A percentile compares a stretch with the other conserved stretches of the same genome.
Evolutionary conservation across 106 monocot species (phyloP).

Genomic region (Vanilla planifolia): DNA sequence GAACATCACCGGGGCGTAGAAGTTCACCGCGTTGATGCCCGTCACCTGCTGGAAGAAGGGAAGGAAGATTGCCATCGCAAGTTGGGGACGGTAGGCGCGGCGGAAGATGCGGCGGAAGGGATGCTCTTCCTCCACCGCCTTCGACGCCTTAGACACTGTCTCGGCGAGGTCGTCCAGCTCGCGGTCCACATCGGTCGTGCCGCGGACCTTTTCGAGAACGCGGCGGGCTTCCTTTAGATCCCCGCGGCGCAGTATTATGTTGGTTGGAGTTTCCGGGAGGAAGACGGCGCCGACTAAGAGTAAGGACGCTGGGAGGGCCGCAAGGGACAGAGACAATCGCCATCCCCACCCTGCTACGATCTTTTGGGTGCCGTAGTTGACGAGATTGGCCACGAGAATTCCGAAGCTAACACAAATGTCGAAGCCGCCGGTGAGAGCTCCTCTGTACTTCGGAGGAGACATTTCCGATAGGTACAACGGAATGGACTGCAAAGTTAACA

Average conservation of each 20-base stretch:
- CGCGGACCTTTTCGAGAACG: conserved; percentile 40
- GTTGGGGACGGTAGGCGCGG: conserved; percentile 33
- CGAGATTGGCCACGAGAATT: conserved; percentile 22
- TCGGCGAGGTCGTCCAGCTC: conserved; percentile 31
- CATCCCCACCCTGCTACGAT: conserved; percentile 25
- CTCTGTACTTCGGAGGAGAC: conserved; percentile 27
- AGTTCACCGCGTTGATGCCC: conserved; percentile 60
- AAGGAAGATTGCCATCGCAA: conserved; percentile 37
- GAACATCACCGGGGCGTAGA: conserved; percentile 36
- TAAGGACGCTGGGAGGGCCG: conserved; percentile 21
- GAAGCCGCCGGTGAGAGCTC: conserved; percentile 29
- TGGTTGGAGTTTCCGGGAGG: conserved; percentile 39
- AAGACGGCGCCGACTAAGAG: conserved; percentile 22
- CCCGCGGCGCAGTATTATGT: conserved; percentile 32
- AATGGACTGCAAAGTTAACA: conserved; percentile 22
- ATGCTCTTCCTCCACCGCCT: background rate
- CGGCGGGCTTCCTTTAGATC: conserved; percentile 13
- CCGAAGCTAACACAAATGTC: conserved; percentile 24
- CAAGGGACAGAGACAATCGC: conserved; percentile 28
- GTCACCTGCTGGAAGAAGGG: conserved; percentile 40
- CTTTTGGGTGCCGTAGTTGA: conserved; percentile 40
- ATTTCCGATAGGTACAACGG: conserved; percentile 40
- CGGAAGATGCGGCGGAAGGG: conserved; percentile 6
- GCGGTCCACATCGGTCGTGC: conserved; percentile 24
- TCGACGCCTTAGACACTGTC: conserved; percentile 2